Percentiles rank a stretch among this genome's conserved stretches.
Evolutionary conservation across 2,329 filamentous ascomycete species (phyloP).

Genomic region (Penicillium italicum): DNA sequence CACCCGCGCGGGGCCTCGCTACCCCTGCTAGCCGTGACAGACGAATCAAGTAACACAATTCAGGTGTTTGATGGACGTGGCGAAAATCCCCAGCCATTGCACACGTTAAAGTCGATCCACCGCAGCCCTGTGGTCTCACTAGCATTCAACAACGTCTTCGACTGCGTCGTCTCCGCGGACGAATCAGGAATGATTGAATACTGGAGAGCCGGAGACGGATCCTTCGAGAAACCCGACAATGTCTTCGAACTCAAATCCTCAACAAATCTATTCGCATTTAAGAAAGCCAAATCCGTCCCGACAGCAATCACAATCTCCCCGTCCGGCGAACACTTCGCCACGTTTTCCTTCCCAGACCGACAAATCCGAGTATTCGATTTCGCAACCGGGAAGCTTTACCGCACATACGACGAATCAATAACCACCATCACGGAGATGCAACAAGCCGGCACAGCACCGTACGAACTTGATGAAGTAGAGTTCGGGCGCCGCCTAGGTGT

Average conservation of each 20-base stretch:
- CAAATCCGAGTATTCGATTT: constrained; percentile 95
- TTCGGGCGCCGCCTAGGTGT: constrained; percentile 84
- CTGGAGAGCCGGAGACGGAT: constrained; percentile 71
- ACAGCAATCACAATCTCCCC: constrained; percentile 81
- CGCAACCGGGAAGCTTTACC: constrained; percentile 76
- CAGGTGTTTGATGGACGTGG: constrained; percentile 86
- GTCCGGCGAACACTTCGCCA: constrained; percentile 78
- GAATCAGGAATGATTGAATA: constrained; percentile 94
- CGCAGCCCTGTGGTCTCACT: constrained; percentile 76
- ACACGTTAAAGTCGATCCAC: constrained; percentile 77
- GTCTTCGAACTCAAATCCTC: constrained; percentile 93
- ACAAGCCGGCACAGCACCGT: constrained; percentile 77
- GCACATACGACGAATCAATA: constrained; percentile 93
- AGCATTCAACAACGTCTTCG: constrained; percentile 80
- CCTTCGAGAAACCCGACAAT: constrained; percentile 84
- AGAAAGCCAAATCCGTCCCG: constrained; percentile 84
- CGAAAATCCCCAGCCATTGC: constrained; percentile 70
- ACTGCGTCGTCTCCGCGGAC: constrained; percentile 89
- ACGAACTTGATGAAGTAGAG: constrained; percentile 83
- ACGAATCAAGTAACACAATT: constrained; percentile 68
- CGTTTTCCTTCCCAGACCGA: constrained; percentile 87
- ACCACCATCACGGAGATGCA: constrained; percentile 90
- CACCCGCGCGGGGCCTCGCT: constrained; percentile 83
- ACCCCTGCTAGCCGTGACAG: constrained; percentile 78
- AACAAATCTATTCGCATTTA: constrained; percentile 94